Evolutionary conservation across 305 asterid genomes (phyloP).

Genomic region (Rubia occidens): DNA sequence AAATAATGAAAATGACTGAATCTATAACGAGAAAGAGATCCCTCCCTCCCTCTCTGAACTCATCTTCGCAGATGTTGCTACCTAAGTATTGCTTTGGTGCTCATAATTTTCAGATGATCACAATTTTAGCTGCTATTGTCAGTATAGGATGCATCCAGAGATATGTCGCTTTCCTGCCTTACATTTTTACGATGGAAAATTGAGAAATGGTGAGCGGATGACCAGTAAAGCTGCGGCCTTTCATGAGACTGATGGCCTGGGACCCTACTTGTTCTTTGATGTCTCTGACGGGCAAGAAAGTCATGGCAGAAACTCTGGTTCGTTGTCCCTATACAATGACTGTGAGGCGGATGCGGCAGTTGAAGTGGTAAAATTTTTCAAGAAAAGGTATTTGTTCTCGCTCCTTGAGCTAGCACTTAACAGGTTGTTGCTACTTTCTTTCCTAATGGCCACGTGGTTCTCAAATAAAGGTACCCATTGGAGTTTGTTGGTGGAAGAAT

Average conservation of each 20-base stretch:
- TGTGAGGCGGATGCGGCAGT: conserved; percentile 97
- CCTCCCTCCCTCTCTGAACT: not conserved
- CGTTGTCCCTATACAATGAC: conserved; percentile 70
- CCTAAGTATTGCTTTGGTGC: conserved; percentile 1
- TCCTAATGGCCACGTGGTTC: conserved; percentile 22
- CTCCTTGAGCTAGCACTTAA: conserved; percentile 4
- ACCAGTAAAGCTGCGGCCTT: conserved; percentile 58
- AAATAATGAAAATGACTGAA: not conserved
- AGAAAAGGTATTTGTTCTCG: conserved; percentile 49
- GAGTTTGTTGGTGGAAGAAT: conserved; percentile 78
- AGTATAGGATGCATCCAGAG: conserved; percentile 99
- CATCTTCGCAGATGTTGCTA: not conserved
- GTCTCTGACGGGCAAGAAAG: conserved; percentile 81
- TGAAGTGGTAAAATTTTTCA: conserved; percentile 61
- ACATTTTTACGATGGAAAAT: conserved; percentile 92
- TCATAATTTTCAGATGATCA: conserved; percentile 5
- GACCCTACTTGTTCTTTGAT: conserved; percentile 90
- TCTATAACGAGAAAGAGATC: not conserved
- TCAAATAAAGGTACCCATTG: conserved; percentile 57
- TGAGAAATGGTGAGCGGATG: conserved; percentile 65
- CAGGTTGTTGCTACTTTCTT: conserved; percentile 11
- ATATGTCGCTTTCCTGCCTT: conserved; percentile 85
- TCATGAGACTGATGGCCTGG: conserved; percentile 74
- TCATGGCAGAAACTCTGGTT: conserved; percentile 67
- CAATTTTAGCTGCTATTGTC: conserved; percentile 30